These are phyloP conservation scores for Xerocomus nothofagi DNA, from an alignment of 1,284 basidiomycete genomes.

Conservation along the genomic window DNA sequence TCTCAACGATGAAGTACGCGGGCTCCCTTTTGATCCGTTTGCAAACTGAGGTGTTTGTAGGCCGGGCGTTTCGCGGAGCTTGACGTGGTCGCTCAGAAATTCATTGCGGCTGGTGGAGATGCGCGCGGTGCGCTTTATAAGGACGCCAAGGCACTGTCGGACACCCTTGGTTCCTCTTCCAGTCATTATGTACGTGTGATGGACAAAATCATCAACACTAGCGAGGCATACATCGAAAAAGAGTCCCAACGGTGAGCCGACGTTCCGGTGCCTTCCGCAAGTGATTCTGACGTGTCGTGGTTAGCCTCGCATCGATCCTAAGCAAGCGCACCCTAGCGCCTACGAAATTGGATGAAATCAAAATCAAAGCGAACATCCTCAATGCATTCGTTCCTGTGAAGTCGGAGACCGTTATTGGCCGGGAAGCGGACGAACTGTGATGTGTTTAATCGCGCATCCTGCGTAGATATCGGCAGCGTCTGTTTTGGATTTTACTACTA, in stretches of 20 bases:
- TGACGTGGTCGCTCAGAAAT: slow-evolving; percentile 77
- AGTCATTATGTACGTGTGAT: slow-evolving; percentile 89
- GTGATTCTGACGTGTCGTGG: slow-evolving; percentile 16
- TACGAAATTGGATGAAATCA: slow-evolving; percentile 90
- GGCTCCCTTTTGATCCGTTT: not conserved
- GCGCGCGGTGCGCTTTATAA: slow-evolving; percentile 62
- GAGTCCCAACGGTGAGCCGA: slow-evolving; percentile 76
- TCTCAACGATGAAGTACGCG: slow-evolving; percentile 66
- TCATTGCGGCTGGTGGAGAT: slow-evolving; percentile 63
- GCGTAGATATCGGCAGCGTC: slow-evolving; percentile 16
- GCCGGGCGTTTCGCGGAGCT: slow-evolving; percentile 83
- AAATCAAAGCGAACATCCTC: slow-evolving; percentile 89
- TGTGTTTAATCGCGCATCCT: slow-evolving; percentile 1
- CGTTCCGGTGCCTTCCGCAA: slow-evolving; percentile 1
- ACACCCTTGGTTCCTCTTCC: slow-evolving; percentile 51
- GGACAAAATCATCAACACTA: slow-evolving; percentile 79
- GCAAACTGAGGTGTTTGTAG: slow-evolving; percentile 34
- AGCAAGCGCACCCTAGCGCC: slow-evolving; percentile 72
- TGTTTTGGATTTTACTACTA: slow-evolving; percentile 21
- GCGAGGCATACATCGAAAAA: slow-evolving; percentile 81
- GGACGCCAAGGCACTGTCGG: slow-evolving; percentile 55
- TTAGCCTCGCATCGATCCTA: slow-evolving; percentile 68
- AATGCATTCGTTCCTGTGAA: slow-evolving; percentile 62
- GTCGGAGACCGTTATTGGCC: slow-evolving; percentile 35
- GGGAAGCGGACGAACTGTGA: slow-evolving; percentile 41